A percentile compares a stretch with the other conserved stretches of the same genome.
Conservation (phyloP, 768 basidiomycete genomes). For the Rhodotorula sphaerocarpa region DNA sequence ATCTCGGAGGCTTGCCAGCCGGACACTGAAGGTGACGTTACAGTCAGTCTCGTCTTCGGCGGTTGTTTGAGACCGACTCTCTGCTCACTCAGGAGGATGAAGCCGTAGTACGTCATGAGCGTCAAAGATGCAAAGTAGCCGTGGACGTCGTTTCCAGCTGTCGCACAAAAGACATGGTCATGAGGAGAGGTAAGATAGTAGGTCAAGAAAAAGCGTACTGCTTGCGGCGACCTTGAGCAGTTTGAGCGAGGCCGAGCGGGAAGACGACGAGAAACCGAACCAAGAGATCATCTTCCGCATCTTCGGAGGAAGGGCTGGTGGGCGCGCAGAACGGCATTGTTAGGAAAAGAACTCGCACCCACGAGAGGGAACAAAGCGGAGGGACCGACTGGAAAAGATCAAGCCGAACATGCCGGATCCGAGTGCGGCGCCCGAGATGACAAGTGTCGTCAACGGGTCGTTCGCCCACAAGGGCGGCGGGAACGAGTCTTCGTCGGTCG, state of each 20-base stretch:
- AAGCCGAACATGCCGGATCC: conserved; percentile 24
- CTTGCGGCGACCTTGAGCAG: conserved; percentile 19
- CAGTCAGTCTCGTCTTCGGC: too few species aligned
- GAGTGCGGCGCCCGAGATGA: conserved; percentile 13
- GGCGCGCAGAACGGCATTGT: too few species aligned
- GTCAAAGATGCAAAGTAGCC: conserved; percentile 20
- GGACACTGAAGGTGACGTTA: too few species aligned
- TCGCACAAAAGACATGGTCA: background rate
- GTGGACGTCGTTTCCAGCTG: conserved; percentile 24
- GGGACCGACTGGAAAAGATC: conserved; percentile 15
- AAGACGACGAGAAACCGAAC: conserved; percentile 22
- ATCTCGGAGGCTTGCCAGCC: conserved; percentile 28
- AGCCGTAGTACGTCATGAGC: conserved; percentile 23
- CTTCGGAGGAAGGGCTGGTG: too few species aligned
- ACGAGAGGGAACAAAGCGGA: background rate
- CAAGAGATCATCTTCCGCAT: conserved; percentile 24
- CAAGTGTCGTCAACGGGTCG: conserved; percentile 14
- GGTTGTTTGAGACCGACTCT: too few species aligned
- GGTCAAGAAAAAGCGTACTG: background rate
- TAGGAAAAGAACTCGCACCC: background rate
- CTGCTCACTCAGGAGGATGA: conserved; percentile 28
- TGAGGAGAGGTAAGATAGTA: too few species aligned
- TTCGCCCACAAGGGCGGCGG: conserved; percentile 27
- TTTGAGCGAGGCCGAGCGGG: conserved; percentile 25
- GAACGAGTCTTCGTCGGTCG: background rate